Base-by-base conservation (phyloP, 495 filamentous ascomycete species). In the Aspergillus cristatus region DNA sequence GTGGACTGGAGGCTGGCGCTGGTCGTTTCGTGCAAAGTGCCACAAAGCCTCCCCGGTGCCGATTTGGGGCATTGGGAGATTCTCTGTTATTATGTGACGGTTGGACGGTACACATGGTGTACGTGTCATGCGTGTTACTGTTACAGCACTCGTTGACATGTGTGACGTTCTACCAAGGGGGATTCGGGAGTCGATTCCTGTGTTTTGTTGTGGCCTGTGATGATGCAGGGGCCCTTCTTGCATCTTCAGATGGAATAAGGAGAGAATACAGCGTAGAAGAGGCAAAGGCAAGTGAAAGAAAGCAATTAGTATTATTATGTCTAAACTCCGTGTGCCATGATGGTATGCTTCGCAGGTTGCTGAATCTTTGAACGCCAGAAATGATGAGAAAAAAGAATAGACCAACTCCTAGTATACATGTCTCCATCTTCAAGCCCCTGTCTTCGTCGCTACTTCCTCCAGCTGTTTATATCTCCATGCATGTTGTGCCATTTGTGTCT, bases 401-500 rank as follows among this genome's bases (percentile, higher is more conserved):
- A 18, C 28, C 3, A 30, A 30, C 28, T n/a, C 28, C 28, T 11
- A 30, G n/a, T 12, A 4, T 4, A 14, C 3, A 11, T 6, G n/a
- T 6, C 10, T 30, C 13, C 28, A 5, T 30, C 43, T 35, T 37
- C 15, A 32, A 15, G 30, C 37, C 34, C 26, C 35, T n/a, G n/a
- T 45, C 34, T 54, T 51, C 3, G 51, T 61, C 12, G 58, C 60
- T 3, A 55, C 34, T 17, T 62, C 53, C 46, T 67, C 63, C 43
- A 63, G 37, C 1, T 49, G 37, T 18, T 57, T 62, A 37, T 56
- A 67, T 35, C 59, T 48, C 63, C 63, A 67, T 16, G 56, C 59
- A 32, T 57, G 65, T 33, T 65, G 61, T 17, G 55, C 53, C 38
- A 67, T 31, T 30, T 60, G 53, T 28, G 56, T 58, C 41, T 53